These are phyloP conservation scores for Boletales sp. DNA, from an alignment of 768 basidiomycete species.

Conservation along the genomic window DNA sequence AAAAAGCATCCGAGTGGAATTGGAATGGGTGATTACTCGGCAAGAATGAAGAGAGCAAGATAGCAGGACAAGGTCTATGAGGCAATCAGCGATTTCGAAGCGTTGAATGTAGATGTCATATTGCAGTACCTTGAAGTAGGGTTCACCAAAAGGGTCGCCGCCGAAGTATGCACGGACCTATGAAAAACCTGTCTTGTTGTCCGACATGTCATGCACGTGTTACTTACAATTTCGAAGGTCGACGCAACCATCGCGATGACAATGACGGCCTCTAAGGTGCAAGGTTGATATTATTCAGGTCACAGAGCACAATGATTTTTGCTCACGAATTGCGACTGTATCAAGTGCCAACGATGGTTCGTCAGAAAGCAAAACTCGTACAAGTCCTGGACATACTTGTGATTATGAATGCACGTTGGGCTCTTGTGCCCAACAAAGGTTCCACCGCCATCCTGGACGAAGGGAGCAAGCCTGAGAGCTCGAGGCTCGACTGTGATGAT, in stretches of 20 bases:
- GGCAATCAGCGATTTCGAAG: slow-evolving; percentile 10
- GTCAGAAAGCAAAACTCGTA: slow-evolving; percentile 3
- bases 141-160: slow-evolving; percentile 13
- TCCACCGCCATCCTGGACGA: slow-evolving; percentile 58
- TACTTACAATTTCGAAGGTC: slow-evolving; percentile 60
- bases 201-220: not conserved
- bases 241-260: slow-evolving; percentile 74
- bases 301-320: not conserved
- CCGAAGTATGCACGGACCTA: slow-evolving; percentile 46
- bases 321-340: slow-evolving; percentile 60
- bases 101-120: not conserved
- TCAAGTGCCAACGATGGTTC: not conserved
- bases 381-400: slow-evolving; percentile 50
- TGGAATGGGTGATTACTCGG: slow-evolving; percentile 51
- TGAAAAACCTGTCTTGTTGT: slow-evolving; percentile 3
- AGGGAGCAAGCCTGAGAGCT: slow-evolving; percentile 11
- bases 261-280: slow-evolving; percentile 60
- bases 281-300: not conserved
- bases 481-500: slow-evolving; percentile 11
- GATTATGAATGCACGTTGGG: slow-evolving; percentile 67
- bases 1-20: not conserved
- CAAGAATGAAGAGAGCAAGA: slow-evolving; percentile 77
- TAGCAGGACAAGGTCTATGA: slow-evolving; percentile 77
- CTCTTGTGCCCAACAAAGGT: slow-evolving; percentile 66
- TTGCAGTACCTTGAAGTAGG: slow-evolving; percentile 49